Evolutionary conservation across 2,329 filamentous ascomycete genomes (phyloP), one percentile per base, ranked within the genome.

Genomic region (Exophiala bonariae): DNA sequence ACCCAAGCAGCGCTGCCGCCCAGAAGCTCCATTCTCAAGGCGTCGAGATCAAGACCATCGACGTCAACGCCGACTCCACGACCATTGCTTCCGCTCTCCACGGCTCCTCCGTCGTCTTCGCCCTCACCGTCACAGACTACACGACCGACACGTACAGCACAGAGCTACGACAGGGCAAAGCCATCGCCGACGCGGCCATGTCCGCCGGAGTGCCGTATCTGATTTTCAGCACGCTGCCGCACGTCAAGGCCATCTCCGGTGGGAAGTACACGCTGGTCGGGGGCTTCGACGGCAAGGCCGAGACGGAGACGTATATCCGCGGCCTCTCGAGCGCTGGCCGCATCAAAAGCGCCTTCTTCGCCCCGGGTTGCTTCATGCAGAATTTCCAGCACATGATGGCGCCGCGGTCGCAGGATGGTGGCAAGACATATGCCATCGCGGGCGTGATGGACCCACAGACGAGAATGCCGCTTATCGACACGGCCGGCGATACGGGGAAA

Each of bases 241-340:
- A 52, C n/a, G 22, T 54, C 3, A 50, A 23, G 2, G 36, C 55
- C n/a, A 60, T 69, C 36, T 59, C 59, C 1, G 44, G 52, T n/a
- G 69, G 69, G 3, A 61, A 59, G 13, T 56, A 68, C 6, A 58
- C 47, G n/a, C 6, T 6, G 11, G 65, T 68, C 2, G 52, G 70
- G 51, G 75, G 78, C 52, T 83, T 83, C 49, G 80, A 83, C 26
- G 41, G 16, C 60, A 83, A 83, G 59, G 79, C 78, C 14, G 64
- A 73, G 11, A 71, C 79, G 0, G 78, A 81, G 54, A 55, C 68
- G 14, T 80, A 82, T 57, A 74, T 80, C 36, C 72, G 76, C 14
- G 45, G 57, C 0, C 63, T 75, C 3, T 71, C 70, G 0, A 26
- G 11, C 6, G 23, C 6, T 26, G 6, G 6, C 6, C 6, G 11